Evolutionary conservation across 352 stramenopile species (phyloP).

Genomic region (Globisporangium megalacanthum): DNA sequence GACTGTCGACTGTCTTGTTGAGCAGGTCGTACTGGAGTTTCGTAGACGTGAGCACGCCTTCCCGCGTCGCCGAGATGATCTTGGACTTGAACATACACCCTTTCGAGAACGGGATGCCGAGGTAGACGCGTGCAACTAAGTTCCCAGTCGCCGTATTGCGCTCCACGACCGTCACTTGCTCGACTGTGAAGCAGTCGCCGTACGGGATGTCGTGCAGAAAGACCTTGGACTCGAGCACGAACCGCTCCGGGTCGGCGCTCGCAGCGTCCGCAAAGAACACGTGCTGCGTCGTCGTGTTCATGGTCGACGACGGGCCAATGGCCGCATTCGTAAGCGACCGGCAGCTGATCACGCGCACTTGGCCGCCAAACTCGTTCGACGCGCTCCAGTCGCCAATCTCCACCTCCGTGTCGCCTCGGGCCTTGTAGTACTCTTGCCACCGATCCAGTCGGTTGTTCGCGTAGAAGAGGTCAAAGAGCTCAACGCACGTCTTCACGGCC

Average conservation of each 20-base stretch:
- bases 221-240: constrained; percentile 58
- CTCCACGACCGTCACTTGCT: constrained; percentile 62
- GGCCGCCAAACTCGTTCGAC: constrained; percentile 64
- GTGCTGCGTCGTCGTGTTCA: constrained; percentile 76
- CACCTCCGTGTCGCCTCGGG: constrained; percentile 69
- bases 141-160: constrained; percentile 25
- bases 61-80: constrained; percentile 76
- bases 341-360: constrained; percentile 59
- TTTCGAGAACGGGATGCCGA: constrained; percentile 84
- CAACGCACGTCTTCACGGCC: constrained; percentile 35
- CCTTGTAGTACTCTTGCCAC: constrained; percentile 61
- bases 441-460: constrained; percentile 37
- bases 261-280: constrained; percentile 35
- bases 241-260: constrained; percentile 33
- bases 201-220: constrained; percentile 84
- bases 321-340: constrained; percentile 74
- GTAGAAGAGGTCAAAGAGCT: constrained; percentile 72
- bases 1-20: constrained; percentile 38
- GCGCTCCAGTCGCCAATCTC: constrained; percentile 57
- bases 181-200: constrained; percentile 80
- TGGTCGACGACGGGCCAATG: constrained; percentile 79
- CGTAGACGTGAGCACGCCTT: constrained; percentile 47
- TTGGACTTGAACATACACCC: constrained; percentile 89
- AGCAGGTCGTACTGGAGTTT: constrained; percentile 58
- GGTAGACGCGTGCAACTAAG: constrained; percentile 53